These are phyloP conservation scores for Fusarium sp. DNA, from an alignment of 2,329 filamentous ascomycete species.

Conservation along the genomic window DNA sequence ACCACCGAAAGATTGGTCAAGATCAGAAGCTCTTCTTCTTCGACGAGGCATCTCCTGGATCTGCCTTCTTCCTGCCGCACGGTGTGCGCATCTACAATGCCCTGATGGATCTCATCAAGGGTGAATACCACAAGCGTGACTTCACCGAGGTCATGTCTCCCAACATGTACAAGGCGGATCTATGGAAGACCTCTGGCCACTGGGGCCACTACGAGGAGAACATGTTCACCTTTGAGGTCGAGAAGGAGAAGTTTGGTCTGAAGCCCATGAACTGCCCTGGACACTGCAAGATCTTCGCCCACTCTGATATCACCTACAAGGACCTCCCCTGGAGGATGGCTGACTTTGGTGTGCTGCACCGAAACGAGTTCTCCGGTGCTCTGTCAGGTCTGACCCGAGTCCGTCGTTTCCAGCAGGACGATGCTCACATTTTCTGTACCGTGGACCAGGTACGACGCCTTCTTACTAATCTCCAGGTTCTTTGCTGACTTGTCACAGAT, in stretches of 20 bases:
- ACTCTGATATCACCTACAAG: constrained; percentile 84
- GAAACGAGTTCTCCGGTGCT: constrained; percentile 95
- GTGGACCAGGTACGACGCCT: constrained; percentile 53
- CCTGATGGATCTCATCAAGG: constrained; percentile 83
- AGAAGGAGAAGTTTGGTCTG: constrained; percentile 80
- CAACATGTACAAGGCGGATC: constrained; percentile 91
- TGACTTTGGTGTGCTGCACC: constrained; percentile 95
- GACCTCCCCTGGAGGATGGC: constrained; percentile 94
- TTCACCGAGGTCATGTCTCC: constrained; percentile 97
- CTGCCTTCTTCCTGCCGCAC: constrained; percentile 91
- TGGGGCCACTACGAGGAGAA: constrained; percentile 91
- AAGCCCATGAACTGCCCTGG: constrained; percentile 99
- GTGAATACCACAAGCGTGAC: constrained; percentile 92
- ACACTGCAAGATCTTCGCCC: constrained; percentile 89
- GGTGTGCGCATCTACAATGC: constrained; percentile 95
- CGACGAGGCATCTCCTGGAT: constrained; percentile 92
- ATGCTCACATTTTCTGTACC: constrained; percentile 93
- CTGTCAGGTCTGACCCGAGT: constrained; percentile 92
- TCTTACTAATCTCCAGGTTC: too few relatives aligned
- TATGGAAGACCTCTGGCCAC: constrained; percentile 97
- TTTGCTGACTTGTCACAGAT: constrained; percentile 50
- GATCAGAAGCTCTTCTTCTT: constrained; percentile 99
- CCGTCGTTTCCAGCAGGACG: constrained; percentile 94
- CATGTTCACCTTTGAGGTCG: constrained; percentile 83
- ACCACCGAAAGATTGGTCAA: constrained; percentile 92